Base-by-base conservation (phyloP, 2,329 filamentous ascomycete species). In the Sporothrix brasiliensis region DNA sequence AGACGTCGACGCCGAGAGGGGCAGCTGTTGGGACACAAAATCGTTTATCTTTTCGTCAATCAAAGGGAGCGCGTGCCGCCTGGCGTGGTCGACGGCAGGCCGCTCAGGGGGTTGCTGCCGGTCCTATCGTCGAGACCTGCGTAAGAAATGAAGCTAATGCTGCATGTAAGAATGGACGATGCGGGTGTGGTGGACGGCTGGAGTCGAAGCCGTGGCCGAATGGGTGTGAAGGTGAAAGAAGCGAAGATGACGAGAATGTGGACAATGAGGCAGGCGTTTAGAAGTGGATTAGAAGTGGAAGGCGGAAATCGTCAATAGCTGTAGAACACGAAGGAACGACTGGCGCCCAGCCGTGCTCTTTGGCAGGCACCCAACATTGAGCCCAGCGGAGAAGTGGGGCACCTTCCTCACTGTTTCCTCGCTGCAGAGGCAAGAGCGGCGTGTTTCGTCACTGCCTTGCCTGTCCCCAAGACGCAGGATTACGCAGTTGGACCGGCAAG, bases 331-430 rank as follows among this genome's bases (percentile, higher is more conserved):
- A 49, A 67, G 63, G 47, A 50, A 30, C 44, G 61, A 21, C 44
- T 14, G 41, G 58, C 13, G 44, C 61, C 16, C 44, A 65, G 19
- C 10, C n/a, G 39, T 49, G 60, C 60, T 30, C 11, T 34, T 30
- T 44, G 58, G 58, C 16, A 63, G 58, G 58, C 58, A 63, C 58
- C 39, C 21, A 27, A 21, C 41, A 34, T 63, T 47, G 39, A 21
- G 21, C 14, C 13, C 30, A 41, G 49, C 56, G 68, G 68, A 69
- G 61, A 67, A 61, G 65, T 70, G 69, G 69, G 69, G 49, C 53
- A n/a, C 13, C 14, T 16, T 52, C 24, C 24, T 47, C 13, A 47
- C 44, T 47, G 49, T 6, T 50, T 7, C 16, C 49, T 50, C 19
- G 56, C 56, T 41, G 21, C 16, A 13, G 11, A 16, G 11, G 41